Evolutionary conservation across 2,329 filamentous ascomycete species (phyloP).

Genomic region (Stagonosporopsis rhizophila): DNA sequence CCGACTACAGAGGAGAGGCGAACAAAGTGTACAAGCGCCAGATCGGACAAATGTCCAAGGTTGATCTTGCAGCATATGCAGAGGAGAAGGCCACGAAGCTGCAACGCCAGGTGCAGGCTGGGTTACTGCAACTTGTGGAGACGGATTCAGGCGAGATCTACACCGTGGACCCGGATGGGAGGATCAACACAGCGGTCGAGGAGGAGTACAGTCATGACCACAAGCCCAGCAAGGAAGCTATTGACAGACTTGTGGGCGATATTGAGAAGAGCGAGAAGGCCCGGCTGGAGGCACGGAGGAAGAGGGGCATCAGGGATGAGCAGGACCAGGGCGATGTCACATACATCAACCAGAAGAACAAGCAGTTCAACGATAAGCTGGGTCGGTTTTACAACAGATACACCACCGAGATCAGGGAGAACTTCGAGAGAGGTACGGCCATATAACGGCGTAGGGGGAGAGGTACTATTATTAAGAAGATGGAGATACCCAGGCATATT

Average conservation of each 20-base stretch:
- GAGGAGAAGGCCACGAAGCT: constrained; percentile 84
- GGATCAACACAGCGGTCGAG: constrained; percentile 89
- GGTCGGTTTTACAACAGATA: constrained; percentile 98
- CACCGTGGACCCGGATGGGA: constrained; percentile 88
- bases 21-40: constrained; percentile 95
- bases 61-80: constrained; percentile 82
- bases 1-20: constrained; percentile 86
- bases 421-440: constrained; percentile 96
- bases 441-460: constrained; percentile 61
- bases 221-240: constrained; percentile 83
- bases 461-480: constrained; percentile 6
- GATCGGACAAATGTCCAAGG: constrained; percentile 74
- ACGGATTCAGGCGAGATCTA: constrained; percentile 89
- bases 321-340: constrained; percentile 87
- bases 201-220: constrained; percentile 82
- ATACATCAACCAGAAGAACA: constrained; percentile 99
- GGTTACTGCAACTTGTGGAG: constrained; percentile 91
- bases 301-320: constrained; percentile 74
- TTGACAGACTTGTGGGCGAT: constrained; percentile 87
- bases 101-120: constrained; percentile 81
- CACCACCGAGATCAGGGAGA: constrained; percentile 94
- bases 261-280: constrained; percentile 87
- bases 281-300: constrained; percentile 82
- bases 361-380: constrained; percentile 99
- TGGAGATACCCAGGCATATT: constrained; percentile 39